phyloP scores from a whole-genome alignment of 495 filamentous ascomycete genomes.

The Penicillium waksmanii region DNA sequence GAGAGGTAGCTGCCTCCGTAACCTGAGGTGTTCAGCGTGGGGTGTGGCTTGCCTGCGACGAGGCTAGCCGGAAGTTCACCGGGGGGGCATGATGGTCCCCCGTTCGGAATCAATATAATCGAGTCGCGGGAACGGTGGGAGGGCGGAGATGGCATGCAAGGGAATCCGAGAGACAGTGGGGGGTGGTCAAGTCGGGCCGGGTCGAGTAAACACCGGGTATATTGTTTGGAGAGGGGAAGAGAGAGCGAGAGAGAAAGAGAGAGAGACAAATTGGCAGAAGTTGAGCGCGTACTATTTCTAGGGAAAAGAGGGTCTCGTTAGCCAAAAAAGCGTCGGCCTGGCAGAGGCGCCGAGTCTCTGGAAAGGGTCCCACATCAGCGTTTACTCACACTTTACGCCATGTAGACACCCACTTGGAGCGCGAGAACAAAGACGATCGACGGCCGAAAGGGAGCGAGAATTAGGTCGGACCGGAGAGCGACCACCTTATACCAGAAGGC shows the following conservation, averaged over 20 bases:
- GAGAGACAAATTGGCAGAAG: conserved; percentile 4
- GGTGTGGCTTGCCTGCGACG: conserved; percentile 51
- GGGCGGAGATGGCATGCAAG: conserved; percentile 27
- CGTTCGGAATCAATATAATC: conserved; percentile 25
- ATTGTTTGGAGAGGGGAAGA: not conserved
- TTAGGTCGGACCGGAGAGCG: not conserved
- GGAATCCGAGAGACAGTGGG: conserved; percentile 9
- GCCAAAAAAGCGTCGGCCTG: conserved; percentile 4
- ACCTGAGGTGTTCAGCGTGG: conserved; percentile 47
- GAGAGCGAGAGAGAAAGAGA: conserved; percentile 1
- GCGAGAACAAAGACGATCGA: conserved; percentile 1
- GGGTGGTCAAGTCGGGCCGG: not conserved
- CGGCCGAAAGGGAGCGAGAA: conserved; percentile 6
- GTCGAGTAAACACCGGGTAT: not conserved
- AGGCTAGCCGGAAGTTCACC: conserved; percentile 53
- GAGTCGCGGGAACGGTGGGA: conserved; percentile 15
- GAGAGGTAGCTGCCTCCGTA: conserved; percentile 38
- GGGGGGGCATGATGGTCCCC: conserved; percentile 48
- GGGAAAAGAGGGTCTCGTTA: conserved; percentile 3
- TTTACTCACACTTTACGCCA: conserved; percentile 30
- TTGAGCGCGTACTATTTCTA: conserved; percentile 17
- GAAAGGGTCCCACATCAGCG: conserved; percentile 6
- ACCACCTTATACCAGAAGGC: not conserved
- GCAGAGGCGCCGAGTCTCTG: conserved; percentile 3
- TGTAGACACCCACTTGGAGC: conserved; percentile 19